A percentile compares a stretch with the other conserved stretches of the same genome.
These are phyloP conservation scores for Marasmius oreades DNA, from an alignment of 1,284 basidiomycete genomes.

Conservation along the genomic window DNA sequence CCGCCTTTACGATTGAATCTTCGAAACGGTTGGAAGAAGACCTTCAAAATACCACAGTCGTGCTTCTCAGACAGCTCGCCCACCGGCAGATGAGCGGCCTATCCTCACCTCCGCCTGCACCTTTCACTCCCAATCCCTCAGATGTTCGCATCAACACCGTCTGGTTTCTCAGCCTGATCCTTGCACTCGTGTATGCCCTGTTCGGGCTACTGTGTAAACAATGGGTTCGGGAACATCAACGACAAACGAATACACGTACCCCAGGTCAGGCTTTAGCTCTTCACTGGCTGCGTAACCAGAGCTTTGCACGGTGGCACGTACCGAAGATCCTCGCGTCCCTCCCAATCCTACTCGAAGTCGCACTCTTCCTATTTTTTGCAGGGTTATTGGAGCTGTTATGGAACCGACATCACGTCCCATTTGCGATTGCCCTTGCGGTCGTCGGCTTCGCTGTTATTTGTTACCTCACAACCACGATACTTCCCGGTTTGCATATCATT, in stretches of 20 bases:
- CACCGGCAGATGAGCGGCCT: background rate
- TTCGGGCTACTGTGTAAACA: conserved; percentile 12
- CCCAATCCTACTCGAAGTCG: conserved; percentile 4
- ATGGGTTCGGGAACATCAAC: conserved; percentile 11
- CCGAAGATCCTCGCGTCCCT: background rate
- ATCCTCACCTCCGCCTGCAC: background rate
- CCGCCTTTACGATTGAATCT: conserved; percentile 7
- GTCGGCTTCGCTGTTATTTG: background rate
- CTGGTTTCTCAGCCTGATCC: conserved; percentile 10
- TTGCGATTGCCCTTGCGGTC: background rate
- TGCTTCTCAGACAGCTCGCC: background rate
- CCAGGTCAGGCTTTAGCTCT: background rate
- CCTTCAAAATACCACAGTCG: background rate
- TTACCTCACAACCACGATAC: background rate
- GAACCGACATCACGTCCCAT: background rate
- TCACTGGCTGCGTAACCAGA: background rate
- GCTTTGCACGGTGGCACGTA: background rate
- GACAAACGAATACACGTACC: background rate
- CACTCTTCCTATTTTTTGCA: conserved; percentile 5
- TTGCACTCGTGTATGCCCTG: conserved; percentile 4
- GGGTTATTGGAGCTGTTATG: conserved; percentile 7
- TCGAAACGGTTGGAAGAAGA: conserved; percentile 4
- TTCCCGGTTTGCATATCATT: background rate
- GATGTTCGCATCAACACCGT: conserved; percentile 1
- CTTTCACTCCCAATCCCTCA: background rate